Percentiles rank a stretch among this genome's conserved stretches.
Conservation (phyloP, 106 monocot species). For the Agapanthus africanus region DNA sequence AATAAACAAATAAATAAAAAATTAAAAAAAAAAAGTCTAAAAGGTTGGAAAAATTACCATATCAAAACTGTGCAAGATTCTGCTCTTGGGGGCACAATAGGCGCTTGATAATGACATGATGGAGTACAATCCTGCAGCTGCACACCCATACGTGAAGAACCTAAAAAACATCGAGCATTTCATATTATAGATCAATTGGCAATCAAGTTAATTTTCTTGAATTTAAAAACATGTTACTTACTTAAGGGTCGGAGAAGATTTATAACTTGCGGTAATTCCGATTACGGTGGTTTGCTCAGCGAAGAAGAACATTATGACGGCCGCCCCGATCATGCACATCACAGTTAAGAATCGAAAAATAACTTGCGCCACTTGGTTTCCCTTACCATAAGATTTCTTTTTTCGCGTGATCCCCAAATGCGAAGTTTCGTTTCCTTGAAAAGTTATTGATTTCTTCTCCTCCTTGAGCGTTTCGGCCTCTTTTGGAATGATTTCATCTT, state of each 20-base stretch:
- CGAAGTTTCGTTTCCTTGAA: too few species aligned
- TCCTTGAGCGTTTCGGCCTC: too few species aligned
- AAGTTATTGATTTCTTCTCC: too few species aligned
- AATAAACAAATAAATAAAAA: too few species aligned
- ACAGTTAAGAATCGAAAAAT: background rate
- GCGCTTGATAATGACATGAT: background rate
- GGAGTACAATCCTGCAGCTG: background rate
- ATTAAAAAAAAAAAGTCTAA: too few species aligned
- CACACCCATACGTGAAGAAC: slow-evolving; percentile 9
- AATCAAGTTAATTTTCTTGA: too few species aligned
- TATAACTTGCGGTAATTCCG: background rate
- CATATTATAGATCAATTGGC: too few species aligned
- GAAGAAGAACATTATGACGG: background rate
- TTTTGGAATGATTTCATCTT: too few species aligned
- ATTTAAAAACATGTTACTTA: background rate
- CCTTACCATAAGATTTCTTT: too few species aligned
- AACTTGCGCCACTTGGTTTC: background rate
- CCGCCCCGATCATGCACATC: background rate
- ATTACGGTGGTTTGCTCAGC: background rate
- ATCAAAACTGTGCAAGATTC: background rate
- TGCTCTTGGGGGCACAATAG: background rate
- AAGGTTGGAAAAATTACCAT: slow-evolving; percentile 7
- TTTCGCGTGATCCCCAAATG: too few species aligned
- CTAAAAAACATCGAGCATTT: background rate
- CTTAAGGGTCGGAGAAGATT: background rate